Evolutionary conservation across 2,329 filamentous ascomycete genomes (phyloP), one percentile per base, ranked within the genome.

Genomic region (Anthostomella pinea): DNA sequence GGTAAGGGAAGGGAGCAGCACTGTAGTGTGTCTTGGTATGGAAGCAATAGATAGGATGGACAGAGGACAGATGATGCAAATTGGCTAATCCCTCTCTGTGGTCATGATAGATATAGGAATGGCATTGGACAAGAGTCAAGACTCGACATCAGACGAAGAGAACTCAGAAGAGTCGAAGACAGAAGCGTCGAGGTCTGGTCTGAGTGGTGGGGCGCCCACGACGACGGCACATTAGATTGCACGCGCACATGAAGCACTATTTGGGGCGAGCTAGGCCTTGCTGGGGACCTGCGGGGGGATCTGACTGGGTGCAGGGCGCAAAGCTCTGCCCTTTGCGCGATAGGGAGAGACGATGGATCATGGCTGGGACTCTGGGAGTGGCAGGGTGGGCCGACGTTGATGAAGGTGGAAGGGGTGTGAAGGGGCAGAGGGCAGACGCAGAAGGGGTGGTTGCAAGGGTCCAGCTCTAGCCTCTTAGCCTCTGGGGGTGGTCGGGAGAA

Each of bases 81-180:
- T 51, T 56, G 52, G 51, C 51, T 50, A 53, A 50, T 54, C 28
- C 46, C 43, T 48, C 35, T 39, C 43, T 49, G 45, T 45, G 41
- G 48, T 50, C 46, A 46, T 41, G 48, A 53, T 47, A 37, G 46
- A 43, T 35, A 33, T 39, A 44, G 43, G 34, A 45, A 28, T 29
- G 35, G 35, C 7, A 43, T 37, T 41, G 42, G 45, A 43, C 45
- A 33, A 38, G 29, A 34, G 30, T 33, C 34, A 16, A 24, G 21
- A 23, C 21, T 23, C 21, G 21, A 23, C n/a, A 8, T n/a, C 21
- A 23, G 21, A 23, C 24, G n/a, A 26, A 14, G 15, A 26, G 24
- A 26, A 10, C 24, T 26, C 11, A 14, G 5, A 26, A 6, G 15
- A 6, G 15, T 11, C 21, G 7, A 8, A 11, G 21, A 26, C 24